phyloP scores from a whole-genome alignment of 1,284 basidiomycete genomes.

The Sporisorium scitamineum region DNA sequence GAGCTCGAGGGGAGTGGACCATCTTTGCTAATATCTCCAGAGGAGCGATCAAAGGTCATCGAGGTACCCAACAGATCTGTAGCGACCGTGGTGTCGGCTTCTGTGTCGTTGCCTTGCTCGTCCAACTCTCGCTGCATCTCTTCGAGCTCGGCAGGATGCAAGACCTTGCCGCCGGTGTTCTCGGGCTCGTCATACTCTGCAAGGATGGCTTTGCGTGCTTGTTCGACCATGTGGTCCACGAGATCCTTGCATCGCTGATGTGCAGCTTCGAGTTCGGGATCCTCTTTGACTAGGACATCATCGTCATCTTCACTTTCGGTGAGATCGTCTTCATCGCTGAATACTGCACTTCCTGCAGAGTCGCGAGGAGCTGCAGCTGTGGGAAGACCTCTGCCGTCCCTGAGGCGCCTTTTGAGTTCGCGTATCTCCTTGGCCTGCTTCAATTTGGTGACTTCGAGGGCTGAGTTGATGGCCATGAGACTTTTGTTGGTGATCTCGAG shows the following conservation, averaged over 20 bases:
- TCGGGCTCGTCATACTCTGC: slow-evolving; percentile 30
- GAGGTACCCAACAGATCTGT: slow-evolving; percentile 18
- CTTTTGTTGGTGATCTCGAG: slow-evolving; percentile 71
- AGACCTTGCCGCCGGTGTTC: slow-evolving; percentile 44
- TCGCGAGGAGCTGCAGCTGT: slow-evolving; percentile 8
- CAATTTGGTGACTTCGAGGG: slow-evolving; percentile 69
- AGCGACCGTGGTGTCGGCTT: slow-evolving; percentile 16
- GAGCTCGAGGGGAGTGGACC: slow-evolving; percentile 9
- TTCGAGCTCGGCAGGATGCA: slow-evolving; percentile 60
- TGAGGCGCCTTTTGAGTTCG: slow-evolving; percentile 56
- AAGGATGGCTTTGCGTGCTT: slow-evolving; percentile 53
- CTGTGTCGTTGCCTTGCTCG: slow-evolving; percentile 15
- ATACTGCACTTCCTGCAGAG: slow-evolving; percentile 5
- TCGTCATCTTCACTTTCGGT: slow-evolving; percentile 45
- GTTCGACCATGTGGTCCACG: slow-evolving; percentile 54
- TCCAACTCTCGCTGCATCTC: slow-evolving; percentile 40
- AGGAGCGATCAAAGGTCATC: slow-evolving; percentile 21
- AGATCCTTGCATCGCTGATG: slow-evolving; percentile 54
- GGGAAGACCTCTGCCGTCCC: slow-evolving; percentile 37
- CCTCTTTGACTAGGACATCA: slow-evolving; percentile 34
- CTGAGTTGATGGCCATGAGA: slow-evolving; percentile 71
- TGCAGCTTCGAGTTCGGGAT: slow-evolving; percentile 55
- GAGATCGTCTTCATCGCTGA: slow-evolving; percentile 34
- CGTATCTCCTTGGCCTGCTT: slow-evolving; percentile 70
- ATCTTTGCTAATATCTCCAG: slow-evolving; percentile 13